Conservation (phyloP, 495 filamentous ascomycete species). For the Xylaria telfairii region DNA sequence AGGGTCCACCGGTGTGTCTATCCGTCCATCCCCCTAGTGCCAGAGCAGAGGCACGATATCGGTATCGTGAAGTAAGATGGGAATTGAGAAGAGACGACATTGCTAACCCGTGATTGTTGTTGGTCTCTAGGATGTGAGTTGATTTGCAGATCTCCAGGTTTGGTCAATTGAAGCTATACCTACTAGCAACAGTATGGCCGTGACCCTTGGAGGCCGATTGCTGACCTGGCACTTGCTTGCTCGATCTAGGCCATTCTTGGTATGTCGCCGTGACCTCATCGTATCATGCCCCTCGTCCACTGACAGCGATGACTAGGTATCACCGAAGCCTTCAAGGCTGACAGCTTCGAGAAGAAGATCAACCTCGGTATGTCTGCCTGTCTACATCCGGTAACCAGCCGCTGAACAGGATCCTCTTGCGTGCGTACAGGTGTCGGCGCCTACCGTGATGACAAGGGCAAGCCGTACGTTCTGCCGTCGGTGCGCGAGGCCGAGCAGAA, state of each 20-base stretch:
- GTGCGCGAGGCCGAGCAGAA: slow-evolving; percentile 88
- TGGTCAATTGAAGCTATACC: not conserved
- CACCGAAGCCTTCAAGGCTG: slow-evolving; percentile 99
- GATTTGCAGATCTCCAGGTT: not conserved
- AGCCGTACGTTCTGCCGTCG: slow-evolving; percentile 96
- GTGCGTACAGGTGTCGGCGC: slow-evolving; percentile 68
- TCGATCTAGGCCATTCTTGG: slow-evolving; percentile 74
- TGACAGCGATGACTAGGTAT: slow-evolving; percentile 64
- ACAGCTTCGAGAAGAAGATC: slow-evolving; percentile 90
- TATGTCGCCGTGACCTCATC: too few relatives aligned
- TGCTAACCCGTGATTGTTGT: slow-evolving; percentile 34
- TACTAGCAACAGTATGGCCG: not conserved
- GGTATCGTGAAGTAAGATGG: not conserved
- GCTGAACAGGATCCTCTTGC: slow-evolving; percentile 32
- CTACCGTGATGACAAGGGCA: slow-evolving; percentile 93
- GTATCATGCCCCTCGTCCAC: too few relatives aligned
- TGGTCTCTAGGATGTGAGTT: slow-evolving; percentile 64
- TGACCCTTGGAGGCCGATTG: slow-evolving; percentile 6
- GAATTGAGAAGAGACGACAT: slow-evolving; percentile 41
- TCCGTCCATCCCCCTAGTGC: not conserved
- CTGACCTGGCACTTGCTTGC: slow-evolving; percentile 27
- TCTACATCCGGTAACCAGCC: slow-evolving; percentile 1
- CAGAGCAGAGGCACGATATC: not conserved
- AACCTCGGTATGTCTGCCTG: slow-evolving; percentile 75
- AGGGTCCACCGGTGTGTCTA: slow-evolving; percentile 87